Percentiles rank a stretch among this genome's conserved stretches.
Conservation (phyloP, 768 basidiomycete species). For the Boletus pseudo-olivaceus region DNA sequence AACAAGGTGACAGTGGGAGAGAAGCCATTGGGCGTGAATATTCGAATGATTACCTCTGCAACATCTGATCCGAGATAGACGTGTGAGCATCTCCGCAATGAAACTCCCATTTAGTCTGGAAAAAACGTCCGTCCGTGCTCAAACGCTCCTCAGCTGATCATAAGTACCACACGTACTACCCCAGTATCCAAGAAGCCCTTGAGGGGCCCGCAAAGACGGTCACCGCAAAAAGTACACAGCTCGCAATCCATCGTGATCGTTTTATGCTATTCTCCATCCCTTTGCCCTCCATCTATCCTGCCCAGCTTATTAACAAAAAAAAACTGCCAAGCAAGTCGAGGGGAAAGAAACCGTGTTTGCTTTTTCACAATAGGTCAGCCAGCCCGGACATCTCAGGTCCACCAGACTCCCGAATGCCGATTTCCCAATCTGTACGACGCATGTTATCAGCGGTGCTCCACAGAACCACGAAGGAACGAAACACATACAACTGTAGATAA, state of each 20-base stretch:
- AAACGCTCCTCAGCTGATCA: not conserved
- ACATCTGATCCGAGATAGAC: no score
- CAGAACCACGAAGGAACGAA: not conserved
- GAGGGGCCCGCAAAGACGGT: not conserved
- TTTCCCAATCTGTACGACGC: slow-evolving; percentile 76
- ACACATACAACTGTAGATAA: slow-evolving; percentile 74
- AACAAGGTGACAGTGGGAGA: no score
- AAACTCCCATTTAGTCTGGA: not conserved
- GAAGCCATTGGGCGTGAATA: not conserved
- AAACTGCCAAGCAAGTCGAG: not conserved
- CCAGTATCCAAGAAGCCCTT: not conserved
- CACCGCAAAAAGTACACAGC: not conserved
- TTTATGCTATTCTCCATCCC: slow-evolving; percentile 1
- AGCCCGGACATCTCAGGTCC: slow-evolving; percentile 82
- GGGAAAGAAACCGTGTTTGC: not conserved
- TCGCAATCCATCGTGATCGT: not conserved
- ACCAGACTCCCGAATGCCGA: slow-evolving; percentile 75
- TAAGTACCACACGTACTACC: not conserved
- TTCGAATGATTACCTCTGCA: no score
- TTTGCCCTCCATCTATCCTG: slow-evolving; percentile 8
- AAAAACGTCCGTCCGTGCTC: not conserved
- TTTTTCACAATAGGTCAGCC: slow-evolving; percentile 64
- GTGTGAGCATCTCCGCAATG: not conserved
- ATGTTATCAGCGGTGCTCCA: not conserved
- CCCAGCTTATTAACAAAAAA: not conserved